Evolutionary conservation across 371 early-diverging fungal genomes (phyloP).

Genomic region (Mortierella sp.): DNA sequence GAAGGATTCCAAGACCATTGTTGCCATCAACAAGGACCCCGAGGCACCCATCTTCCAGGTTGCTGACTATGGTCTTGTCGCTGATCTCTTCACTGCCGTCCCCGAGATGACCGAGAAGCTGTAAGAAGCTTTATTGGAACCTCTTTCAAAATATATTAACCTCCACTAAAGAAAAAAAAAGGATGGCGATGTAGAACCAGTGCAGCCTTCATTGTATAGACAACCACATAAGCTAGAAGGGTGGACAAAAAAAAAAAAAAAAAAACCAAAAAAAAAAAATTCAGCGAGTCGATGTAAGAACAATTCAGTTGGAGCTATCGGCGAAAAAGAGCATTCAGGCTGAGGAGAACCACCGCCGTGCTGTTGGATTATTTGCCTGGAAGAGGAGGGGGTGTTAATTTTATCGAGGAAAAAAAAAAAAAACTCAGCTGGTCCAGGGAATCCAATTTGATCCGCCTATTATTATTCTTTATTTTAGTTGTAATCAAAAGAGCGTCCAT

Average conservation of each 20-base stretch:
- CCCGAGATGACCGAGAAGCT: conserved; percentile 95
- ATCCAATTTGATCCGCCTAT: no score
- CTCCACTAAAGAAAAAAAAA: no score
- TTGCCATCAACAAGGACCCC: conserved; percentile 98
- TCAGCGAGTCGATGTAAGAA: no score
- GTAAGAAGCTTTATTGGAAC: conserved; percentile 34
- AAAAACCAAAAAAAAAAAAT: no score
- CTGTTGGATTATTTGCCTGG: no score
- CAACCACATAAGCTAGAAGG: conserved; percentile 8
- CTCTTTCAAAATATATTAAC: no score
- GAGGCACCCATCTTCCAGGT: conserved; percentile 99
- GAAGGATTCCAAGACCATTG: conserved; percentile 99
- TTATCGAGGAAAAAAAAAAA: not conserved
- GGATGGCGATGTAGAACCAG: no score
- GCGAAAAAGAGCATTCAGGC: no score
- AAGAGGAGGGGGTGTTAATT: no score
- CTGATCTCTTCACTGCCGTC: conserved; percentile 93
- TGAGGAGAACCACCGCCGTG: not conserved
- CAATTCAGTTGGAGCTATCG: no score
- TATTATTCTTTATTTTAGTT: conserved; percentile 14
- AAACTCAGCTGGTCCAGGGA: not conserved
- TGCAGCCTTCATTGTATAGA: conserved; percentile 5
- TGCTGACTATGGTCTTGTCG: conserved; percentile 97
- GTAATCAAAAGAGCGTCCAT: conserved; percentile 52
- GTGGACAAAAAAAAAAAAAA: no score